Conservation (phyloP, 371 early-diverging fungal species). For the Mucor plumbeus region DNA sequence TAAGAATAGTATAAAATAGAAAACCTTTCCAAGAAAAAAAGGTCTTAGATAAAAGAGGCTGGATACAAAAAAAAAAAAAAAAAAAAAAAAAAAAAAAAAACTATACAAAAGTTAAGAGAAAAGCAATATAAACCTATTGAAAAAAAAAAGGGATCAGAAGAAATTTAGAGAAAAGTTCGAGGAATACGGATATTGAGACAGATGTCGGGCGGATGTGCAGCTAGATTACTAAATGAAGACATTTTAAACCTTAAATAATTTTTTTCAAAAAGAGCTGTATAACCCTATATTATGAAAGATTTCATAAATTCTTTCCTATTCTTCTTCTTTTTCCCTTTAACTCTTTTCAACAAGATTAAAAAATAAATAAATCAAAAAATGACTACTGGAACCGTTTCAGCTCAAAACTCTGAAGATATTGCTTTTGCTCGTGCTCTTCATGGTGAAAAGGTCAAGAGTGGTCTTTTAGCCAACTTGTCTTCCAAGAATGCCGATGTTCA, state of each 20-base stretch:
- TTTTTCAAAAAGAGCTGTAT: conserved; percentile 8
- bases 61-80: no score
- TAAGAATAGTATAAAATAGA: neutral
- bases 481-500: conserved; percentile 64
- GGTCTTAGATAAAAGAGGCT: no score
- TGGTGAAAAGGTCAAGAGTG: conserved; percentile 51
- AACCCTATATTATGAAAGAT: neutral
- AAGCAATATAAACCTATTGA: no score
- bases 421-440: conserved; percentile 60
- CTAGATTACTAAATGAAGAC: conserved; percentile 21
- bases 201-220: conserved; percentile 20
- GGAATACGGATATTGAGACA: conserved; percentile 23
- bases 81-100: no score
- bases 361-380: neutral
- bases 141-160: neutral
- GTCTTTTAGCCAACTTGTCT: conserved; percentile 54
- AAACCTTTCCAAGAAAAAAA: neutral
- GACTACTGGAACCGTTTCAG: conserved; percentile 38
- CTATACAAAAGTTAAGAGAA: no score
- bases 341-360: conserved; percentile 17
- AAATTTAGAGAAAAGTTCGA: neutral
- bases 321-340: conserved; percentile 1
- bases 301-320: neutral
- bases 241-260: conserved; percentile 10
- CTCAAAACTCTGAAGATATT: conserved; percentile 53